Evolutionary conservation across 2,329 filamentous ascomycete genomes (phyloP).

Genomic region (Fusarium palustre): DNA sequence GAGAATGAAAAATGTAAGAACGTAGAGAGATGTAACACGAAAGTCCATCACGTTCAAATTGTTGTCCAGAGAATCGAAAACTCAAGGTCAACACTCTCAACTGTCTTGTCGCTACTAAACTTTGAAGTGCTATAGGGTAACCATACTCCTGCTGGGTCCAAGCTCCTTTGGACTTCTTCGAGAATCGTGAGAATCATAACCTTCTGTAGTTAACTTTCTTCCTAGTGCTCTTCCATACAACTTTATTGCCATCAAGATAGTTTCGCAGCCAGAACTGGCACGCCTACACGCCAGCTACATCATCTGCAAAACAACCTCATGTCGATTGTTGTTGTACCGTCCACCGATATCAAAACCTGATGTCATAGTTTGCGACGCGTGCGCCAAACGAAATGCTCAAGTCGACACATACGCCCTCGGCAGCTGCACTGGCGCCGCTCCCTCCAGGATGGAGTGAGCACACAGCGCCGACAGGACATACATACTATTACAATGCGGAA

Average conservation of each 20-base stretch:
- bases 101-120: background rate
- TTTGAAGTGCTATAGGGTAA: slow-evolving; percentile 21
- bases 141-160: slow-evolving; percentile 1
- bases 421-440: slow-evolving; percentile 66
- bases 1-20: too few relatives aligned
- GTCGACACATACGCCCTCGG: slow-evolving; percentile 76
- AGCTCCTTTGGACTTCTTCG: slow-evolving; percentile 30
- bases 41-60: background rate
- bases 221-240: background rate
- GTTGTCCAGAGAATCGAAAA: background rate
- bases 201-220: slow-evolving; percentile 1
- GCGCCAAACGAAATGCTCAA: slow-evolving; percentile 69
- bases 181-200: background rate
- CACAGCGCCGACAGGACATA: slow-evolving; percentile 86
- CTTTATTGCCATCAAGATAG: background rate
- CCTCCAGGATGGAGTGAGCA: slow-evolving; percentile 92
- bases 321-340: background rate
- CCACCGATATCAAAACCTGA: background rate
- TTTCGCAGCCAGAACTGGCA: background rate
- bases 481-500: slow-evolving; percentile 86
- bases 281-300: background rate
- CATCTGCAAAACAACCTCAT: background rate
- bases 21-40: background rate
- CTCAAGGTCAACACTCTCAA: background rate
- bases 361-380: slow-evolving; percentile 29